Evolutionary conservation across 495 filamentous ascomycete genomes (phyloP).

Genomic region (Daldinia concentrica): DNA sequence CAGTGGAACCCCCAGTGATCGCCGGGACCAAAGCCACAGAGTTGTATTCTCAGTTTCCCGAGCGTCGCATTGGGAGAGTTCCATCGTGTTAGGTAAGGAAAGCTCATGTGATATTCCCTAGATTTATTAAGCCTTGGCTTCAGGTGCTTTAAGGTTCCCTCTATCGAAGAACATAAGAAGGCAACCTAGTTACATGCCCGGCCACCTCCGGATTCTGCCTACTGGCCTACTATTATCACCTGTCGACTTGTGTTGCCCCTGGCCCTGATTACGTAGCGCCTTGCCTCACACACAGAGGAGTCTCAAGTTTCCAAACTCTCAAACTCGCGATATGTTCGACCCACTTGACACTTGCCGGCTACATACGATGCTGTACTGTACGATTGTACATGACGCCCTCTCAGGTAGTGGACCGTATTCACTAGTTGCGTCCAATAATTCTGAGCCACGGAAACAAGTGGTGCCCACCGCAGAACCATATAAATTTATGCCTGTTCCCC

Average conservation of each 20-base stretch:
- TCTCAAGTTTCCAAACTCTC: conserved; percentile 10
- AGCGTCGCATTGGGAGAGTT: conserved; percentile 43
- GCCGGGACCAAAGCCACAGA: conserved; percentile 47
- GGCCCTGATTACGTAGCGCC: conserved; percentile 7
- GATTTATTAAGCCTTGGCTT: conserved; percentile 38
- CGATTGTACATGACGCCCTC: conserved; percentile 13
- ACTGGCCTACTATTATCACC: not conserved
- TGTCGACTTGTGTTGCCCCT: not conserved
- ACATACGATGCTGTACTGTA: conserved; percentile 18
- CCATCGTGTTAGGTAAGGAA: conserved; percentile 47
- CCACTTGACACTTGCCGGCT: conserved; percentile 10
- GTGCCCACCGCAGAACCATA: conserved; percentile 42
- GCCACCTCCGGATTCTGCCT: conserved; percentile 9
- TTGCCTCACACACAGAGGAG: conserved; percentile 1
- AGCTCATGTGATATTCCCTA: conserved; percentile 46
- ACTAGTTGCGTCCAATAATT: conserved; percentile 44
- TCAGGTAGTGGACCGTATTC: conserved; percentile 24
- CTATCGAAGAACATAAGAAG: not conserved
- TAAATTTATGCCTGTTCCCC: conserved; percentile 30
- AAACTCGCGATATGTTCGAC: conserved; percentile 21
- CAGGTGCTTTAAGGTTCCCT: not conserved
- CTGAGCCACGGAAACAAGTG: conserved; percentile 47
- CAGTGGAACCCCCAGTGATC: conserved; percentile 36
- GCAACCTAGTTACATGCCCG: conserved; percentile 30
- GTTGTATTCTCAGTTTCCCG: conserved; percentile 45